Conservation (phyloP, 208 protist genomes). For the Crithidia thermophila region DNA sequence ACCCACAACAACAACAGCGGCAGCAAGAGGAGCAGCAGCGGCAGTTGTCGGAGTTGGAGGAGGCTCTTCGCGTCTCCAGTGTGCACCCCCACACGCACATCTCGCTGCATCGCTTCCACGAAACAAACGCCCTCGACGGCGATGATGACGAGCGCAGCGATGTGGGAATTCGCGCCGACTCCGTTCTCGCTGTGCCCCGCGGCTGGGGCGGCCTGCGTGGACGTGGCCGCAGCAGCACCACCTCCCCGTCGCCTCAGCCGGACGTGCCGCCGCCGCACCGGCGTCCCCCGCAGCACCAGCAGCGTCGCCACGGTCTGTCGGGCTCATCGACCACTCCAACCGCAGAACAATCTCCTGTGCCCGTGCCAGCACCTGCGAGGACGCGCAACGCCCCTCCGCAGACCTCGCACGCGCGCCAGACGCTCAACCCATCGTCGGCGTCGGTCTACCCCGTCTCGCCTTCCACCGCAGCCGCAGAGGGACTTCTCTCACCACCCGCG, state of each 20-base stretch:
- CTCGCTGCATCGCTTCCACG: constrained; percentile 4
- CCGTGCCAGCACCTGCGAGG: too few species aligned
- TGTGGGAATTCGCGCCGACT: constrained; percentile 12
- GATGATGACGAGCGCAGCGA: neutral
- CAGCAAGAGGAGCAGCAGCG: neutral
- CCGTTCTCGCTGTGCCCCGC: constrained; percentile 1
- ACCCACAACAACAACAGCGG: neutral
- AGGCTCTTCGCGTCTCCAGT: neutral
- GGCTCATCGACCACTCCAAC: neutral
- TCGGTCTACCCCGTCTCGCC: too few species aligned
- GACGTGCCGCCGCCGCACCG: neutral
- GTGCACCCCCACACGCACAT: constrained; percentile 13
- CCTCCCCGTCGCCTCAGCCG: constrained; percentile 10
- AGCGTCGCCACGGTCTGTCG: neutral
- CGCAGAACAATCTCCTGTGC: constrained; percentile 2
- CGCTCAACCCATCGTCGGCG: too few species aligned
- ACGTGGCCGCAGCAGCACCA: constrained; percentile 5
- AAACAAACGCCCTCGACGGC: neutral
- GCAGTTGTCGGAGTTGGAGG: too few species aligned
- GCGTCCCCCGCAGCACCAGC: neutral
- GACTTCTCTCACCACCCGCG: too few species aligned
- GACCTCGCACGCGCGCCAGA: too few species aligned
- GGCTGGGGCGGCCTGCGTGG: neutral
- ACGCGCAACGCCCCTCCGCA: too few species aligned
- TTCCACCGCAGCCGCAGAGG: too few species aligned